Percentiles rank a stretch among this genome's conserved stretches.
phyloP scores from a whole-genome alignment of 192 early-diverging fungal species.

The Coemansia sp. region DNA sequence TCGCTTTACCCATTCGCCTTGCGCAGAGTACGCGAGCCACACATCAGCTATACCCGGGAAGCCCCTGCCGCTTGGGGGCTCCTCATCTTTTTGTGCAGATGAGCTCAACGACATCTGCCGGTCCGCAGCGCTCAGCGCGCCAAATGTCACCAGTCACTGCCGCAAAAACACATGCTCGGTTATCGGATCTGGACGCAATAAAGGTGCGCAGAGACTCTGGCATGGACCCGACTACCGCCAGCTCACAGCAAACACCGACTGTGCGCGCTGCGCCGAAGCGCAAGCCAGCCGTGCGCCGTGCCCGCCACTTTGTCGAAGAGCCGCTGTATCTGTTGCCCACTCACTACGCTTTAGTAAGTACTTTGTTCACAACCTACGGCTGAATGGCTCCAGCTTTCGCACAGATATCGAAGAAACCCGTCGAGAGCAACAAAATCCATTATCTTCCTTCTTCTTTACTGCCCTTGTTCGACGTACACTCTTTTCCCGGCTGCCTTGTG shows the following conservation, averaged over 20 bases:
- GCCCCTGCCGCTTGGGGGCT: neutral
- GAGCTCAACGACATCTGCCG: conserved; percentile 3
- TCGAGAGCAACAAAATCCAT: neutral
- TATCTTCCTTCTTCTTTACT: neutral
- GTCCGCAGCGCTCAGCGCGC: conserved; percentile 12
- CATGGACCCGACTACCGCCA: neutral
- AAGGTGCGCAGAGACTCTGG: conserved; percentile 4
- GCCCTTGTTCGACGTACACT: conserved; percentile 8
- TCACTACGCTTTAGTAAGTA: conserved; percentile 50
- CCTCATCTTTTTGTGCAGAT: neutral
- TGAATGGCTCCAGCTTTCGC: conserved; percentile 1
- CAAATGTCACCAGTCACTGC: conserved; percentile 3
- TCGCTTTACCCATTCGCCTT: neutral
- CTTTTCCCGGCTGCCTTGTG: conserved; percentile 7
- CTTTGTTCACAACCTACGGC: neutral
- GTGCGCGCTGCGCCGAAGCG: conserved; percentile 16
- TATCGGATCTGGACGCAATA: neutral
- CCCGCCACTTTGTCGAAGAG: conserved; percentile 54
- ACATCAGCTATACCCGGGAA: neutral
- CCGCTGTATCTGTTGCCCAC: conserved; percentile 47
- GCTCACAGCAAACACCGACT: conserved; percentile 1
- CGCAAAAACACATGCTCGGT: neutral
- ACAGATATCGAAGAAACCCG: neutral
- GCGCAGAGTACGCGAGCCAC: conserved; percentile 10
- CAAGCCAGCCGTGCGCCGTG: conserved; percentile 41